These are phyloP conservation scores for Yarrowia deformans DNA, from an alignment of 805 yeast species.

Conservation along the genomic window DNA sequence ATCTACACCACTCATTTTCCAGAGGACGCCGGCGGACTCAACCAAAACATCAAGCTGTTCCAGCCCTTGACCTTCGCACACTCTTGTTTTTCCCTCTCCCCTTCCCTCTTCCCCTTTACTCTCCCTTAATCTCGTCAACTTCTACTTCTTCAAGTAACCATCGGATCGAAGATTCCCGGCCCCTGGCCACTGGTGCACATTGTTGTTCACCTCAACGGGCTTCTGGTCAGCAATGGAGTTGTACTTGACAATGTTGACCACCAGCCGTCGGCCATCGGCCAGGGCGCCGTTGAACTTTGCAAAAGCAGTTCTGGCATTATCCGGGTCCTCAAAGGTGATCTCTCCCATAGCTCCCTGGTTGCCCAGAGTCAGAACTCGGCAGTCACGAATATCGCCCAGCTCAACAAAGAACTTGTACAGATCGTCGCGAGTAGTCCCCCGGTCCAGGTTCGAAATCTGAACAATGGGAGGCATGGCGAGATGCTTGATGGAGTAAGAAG, in stretches of 20 bases:
- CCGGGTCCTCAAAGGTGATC: conserved; percentile 47
- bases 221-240: conserved; percentile 41
- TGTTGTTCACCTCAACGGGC: conserved; percentile 5
- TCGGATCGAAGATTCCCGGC: conserved; percentile 9
- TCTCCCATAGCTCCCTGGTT: conserved; percentile 45
- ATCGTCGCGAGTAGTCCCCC: conserved; percentile 49
- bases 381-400: conserved; percentile 45
- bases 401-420: conserved; percentile 45
- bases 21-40: not conserved
- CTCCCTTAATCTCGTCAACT: not conserved
- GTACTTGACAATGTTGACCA: conserved; percentile 48
- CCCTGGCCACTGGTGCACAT: conserved; percentile 22
- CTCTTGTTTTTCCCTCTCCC: not conserved
- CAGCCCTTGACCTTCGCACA: not conserved
- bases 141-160: not conserved
- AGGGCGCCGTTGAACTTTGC: conserved; percentile 53
- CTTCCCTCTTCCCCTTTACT: not conserved
- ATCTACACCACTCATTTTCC: not conserved
- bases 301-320: conserved; percentile 49
- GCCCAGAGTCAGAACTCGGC: conserved; percentile 41
- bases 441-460: conserved; percentile 47
- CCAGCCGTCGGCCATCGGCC: conserved; percentile 58
- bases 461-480: conserved; percentile 46
- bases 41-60: not conserved
- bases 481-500: conserved; percentile 39